Evolutionary conservation across 225 moss, liverwort and hornwort species (phyloP).

Genomic region (Pseudoscleropodium purum): DNA sequence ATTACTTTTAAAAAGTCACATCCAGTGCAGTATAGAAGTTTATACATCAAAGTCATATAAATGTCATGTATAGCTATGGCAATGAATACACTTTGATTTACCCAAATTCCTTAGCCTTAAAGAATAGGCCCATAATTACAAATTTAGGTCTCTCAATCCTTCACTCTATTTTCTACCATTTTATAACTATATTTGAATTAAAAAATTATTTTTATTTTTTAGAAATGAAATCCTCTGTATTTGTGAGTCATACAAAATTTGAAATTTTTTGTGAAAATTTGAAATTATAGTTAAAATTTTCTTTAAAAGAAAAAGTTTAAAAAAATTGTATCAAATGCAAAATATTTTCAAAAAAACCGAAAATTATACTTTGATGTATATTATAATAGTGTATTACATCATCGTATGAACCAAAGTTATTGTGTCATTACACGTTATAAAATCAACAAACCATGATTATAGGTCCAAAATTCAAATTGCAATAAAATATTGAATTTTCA

Average conservation of each 20-base stretch:
- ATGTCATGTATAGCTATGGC: too few species aligned
- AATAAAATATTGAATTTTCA: neutral
- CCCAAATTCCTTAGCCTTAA: accelerated
- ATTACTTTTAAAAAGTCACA: too few species aligned
- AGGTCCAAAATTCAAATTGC: neutral
- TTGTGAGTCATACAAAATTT: neutral
- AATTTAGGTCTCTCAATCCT: neutral
- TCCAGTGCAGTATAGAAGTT: too few species aligned
- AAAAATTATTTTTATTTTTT: neutral
- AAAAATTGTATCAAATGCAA: neutral
- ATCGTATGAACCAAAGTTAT: neutral
- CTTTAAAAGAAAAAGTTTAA: neutral
- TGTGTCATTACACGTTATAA: neutral
- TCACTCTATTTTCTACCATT: neutral
- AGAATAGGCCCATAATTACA: too few species aligned
- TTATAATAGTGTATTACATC: neutral
- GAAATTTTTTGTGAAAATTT: neutral
- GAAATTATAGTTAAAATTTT: neutral
- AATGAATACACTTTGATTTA: neutral
- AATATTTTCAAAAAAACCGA: neutral
- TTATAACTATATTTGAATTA: neutral
- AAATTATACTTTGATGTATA: too few species aligned
- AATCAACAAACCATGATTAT: neutral
- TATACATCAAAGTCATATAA: too few species aligned
- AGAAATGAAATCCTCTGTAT: neutral